Evolutionary conservation across 2,329 filamentous ascomycete genomes (phyloP).

Genomic region (Aspergillus carbonarius): DNA sequence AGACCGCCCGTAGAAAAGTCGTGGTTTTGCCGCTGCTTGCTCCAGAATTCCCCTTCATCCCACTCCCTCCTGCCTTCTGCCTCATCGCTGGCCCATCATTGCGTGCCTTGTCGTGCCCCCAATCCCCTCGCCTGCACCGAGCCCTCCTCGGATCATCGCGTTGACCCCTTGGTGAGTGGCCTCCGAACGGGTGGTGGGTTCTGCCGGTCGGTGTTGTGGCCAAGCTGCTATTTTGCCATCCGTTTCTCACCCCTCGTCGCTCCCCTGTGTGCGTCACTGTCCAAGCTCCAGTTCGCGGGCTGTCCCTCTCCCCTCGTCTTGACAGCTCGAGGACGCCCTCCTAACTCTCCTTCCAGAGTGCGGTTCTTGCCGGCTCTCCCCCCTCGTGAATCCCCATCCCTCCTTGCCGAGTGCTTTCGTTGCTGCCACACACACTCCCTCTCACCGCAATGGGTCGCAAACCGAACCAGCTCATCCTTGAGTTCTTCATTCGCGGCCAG

Average conservation of each 20-base stretch:
- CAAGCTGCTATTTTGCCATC: constrained; percentile 21
- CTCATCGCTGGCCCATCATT: constrained; percentile 6
- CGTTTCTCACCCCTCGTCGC: constrained; percentile 10
- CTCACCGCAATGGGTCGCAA: constrained; percentile 70
- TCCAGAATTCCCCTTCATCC: constrained; percentile 22
- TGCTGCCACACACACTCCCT: constrained; percentile 16
- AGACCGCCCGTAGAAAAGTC: constrained; percentile 36
- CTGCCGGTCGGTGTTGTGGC: constrained; percentile 7
- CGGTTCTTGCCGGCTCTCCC: background rate
- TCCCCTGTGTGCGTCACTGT: constrained; percentile 17
- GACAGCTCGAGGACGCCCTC: background rate
- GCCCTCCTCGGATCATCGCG: background rate
- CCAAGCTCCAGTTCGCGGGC: background rate
- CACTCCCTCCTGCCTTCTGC: constrained; percentile 15
- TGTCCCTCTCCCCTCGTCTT: background rate
- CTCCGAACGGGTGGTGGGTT: constrained; percentile 7
- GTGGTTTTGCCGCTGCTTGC: constrained; percentile 36
- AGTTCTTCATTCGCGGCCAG: constrained; percentile 82
- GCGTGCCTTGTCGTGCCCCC: background rate
- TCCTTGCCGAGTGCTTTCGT: constrained; percentile 7
- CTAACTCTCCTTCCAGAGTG: background rate
- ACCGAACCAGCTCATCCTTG: constrained; percentile 79
- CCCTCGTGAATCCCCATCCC: constrained; percentile 14
- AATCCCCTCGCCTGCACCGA: background rate
- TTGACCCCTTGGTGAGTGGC: background rate